Base-by-base conservation (phyloP, 352 stramenopile species). In the Aphanomyces invadans region DNA sequence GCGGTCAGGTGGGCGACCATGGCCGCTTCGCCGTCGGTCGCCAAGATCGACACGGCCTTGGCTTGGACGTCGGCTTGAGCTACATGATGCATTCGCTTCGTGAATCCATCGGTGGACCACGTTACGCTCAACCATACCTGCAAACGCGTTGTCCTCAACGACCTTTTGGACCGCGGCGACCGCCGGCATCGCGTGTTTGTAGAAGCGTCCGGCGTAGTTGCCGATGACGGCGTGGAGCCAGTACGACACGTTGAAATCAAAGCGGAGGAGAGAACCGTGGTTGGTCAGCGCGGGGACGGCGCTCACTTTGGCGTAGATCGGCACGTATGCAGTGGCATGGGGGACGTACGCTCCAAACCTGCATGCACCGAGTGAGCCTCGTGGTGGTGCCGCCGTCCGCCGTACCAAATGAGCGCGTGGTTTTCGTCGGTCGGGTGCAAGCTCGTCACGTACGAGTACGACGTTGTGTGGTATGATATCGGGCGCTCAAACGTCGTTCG, bases 391-490 rank as follows among this genome's bases (percentile, higher is more conserved):
- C n/a, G n/a, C n/a, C 9, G 17, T 7, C 15, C 1, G 3, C 12
- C 9, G 9, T 67, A 67, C 60, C 60, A 67, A 33, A 67, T 26
- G 36, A 67, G 28, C 4, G 5, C 42, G 7, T 44, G 42, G 23
- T 49, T 28, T 11, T 28, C 3, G 23, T 57, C 17, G 4, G 11
- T 28, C 2, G 60, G 3, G 33, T 67, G n/a, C 4, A 44, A 12
- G 19, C 57, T 31, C 21, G 60, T 67, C 39, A 67, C 60, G 25
- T 57, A 67, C 31, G 60, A 60, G 73, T 92, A 84, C n/a, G n/a
- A n/a, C n/a, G 68, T 74, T 11, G 80, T 86, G 39, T 80, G 77
- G 67, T 82, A 88, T 5, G 75, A 83, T 57, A 91, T 91, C 0
- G 74, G 54, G 49, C 82, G 71, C 65, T 86, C 79, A 63, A 79